These are phyloP conservation scores for Phytophthora tubulina DNA, from an alignment of 352 stramenopile species.

Conservation along the genomic window DNA sequence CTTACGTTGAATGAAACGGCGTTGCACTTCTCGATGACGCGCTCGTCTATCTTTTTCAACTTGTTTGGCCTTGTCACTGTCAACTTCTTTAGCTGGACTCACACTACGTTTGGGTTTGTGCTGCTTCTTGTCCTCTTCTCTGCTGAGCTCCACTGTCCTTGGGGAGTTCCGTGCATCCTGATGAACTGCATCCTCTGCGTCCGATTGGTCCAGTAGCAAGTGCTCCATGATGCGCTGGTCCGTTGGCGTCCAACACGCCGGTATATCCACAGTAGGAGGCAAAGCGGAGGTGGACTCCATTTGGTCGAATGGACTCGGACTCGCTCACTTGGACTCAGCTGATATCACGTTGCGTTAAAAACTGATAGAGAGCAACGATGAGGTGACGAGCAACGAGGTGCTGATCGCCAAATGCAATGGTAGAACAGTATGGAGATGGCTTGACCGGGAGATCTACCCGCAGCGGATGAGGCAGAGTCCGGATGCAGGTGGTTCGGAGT, in stretches of 20 bases:
- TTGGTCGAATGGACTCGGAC: not conserved
- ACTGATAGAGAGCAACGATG: not conserved
- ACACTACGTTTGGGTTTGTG: conserved; percentile 7
- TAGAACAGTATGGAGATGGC: conserved; percentile 4
- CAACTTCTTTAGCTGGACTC: not conserved
- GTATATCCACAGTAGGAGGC: conserved; percentile 23
- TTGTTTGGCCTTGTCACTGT: conserved; percentile 17
- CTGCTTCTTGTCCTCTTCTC: conserved; percentile 16
- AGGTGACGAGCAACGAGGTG: not conserved
- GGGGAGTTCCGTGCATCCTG: conserved; percentile 16
- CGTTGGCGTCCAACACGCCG: conserved; percentile 51
- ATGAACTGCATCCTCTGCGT: conserved; percentile 21
- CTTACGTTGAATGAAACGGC: conserved; percentile 67
- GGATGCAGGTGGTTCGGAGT: not conserved
- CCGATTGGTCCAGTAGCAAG: conserved; percentile 47
- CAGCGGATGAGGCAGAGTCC: conserved; percentile 6
- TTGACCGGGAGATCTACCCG: conserved; percentile 1
- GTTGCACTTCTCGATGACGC: conserved; percentile 59
- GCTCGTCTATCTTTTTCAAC: conserved; percentile 55
- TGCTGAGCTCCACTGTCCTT: conserved; percentile 26
- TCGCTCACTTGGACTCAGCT: too few species aligned
- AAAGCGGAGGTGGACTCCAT: conserved; percentile 18
- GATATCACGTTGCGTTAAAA: not conserved
- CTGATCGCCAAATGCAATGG: conserved; percentile 4
- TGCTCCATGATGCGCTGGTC: conserved; percentile 73